Conservation (phyloP, 2,329 filamentous ascomycete genomes). For the Aspergillus udagawae region DNA sequence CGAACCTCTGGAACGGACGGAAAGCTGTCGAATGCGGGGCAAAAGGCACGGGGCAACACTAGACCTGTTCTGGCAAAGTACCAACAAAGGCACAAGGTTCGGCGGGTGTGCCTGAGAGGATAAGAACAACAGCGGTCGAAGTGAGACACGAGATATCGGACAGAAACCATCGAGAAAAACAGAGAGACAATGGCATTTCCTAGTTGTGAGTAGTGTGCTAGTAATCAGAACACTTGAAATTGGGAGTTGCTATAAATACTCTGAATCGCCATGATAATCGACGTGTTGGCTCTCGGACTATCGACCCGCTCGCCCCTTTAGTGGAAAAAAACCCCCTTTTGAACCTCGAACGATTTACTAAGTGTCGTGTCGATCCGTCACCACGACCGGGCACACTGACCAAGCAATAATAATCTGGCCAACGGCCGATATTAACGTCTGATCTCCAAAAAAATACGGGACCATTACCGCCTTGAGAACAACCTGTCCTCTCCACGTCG, state of each 20-base stretch:
- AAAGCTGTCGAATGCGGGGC: conserved; percentile 16
- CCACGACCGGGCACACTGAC: conserved; percentile 9
- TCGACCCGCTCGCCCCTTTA: conserved; percentile 26
- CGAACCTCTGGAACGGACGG: not conserved
- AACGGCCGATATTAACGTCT: conserved; percentile 13
- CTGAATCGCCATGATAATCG: not conserved
- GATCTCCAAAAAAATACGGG: conserved; percentile 1
- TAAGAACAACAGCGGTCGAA: not conserved
- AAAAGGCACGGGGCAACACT: conserved; percentile 7
- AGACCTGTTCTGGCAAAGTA: conserved; percentile 21
- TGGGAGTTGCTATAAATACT: conserved; percentile 2
- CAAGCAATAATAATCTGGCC: conserved; percentile 1
- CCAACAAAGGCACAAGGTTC: not conserved
- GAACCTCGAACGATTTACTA: conserved; percentile 15
- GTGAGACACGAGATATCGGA: not conserved
- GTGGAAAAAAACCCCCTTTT: conserved; percentile 22
- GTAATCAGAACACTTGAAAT: not conserved
- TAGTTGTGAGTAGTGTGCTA: not conserved
- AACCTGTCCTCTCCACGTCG: conserved; percentile 15
- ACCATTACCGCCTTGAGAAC: conserved; percentile 10
- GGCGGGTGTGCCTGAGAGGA: not conserved
- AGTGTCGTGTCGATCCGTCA: conserved; percentile 17
- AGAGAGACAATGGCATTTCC: not conserved
- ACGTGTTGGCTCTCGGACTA: conserved; percentile 10
- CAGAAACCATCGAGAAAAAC: not conserved